phyloP scores from a whole-genome alignment of 2,329 filamentous ascomycete genomes.

The Emydomyces testavorans region DNA sequence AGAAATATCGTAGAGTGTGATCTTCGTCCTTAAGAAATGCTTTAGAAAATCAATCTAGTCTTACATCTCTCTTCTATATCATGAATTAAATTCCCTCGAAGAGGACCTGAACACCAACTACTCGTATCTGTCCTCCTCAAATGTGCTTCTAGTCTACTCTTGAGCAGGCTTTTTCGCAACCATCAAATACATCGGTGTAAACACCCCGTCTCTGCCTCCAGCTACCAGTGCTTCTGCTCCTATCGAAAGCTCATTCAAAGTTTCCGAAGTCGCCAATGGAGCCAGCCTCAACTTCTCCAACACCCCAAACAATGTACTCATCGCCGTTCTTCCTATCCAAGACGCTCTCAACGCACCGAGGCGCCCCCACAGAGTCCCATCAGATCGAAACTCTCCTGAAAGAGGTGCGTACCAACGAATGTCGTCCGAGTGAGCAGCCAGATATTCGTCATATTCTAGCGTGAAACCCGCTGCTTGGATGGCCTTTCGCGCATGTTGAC shows the following conservation, averaged over 20 bases:
- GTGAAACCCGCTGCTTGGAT: constrained; percentile 21
- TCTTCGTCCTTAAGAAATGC: no score
- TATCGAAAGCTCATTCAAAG: constrained; percentile 15
- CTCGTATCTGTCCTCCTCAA: neutral
- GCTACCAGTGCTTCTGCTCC: constrained; percentile 15
- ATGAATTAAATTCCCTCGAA: no score
- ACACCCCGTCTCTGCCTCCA: constrained; percentile 14
- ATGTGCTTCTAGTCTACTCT: neutral
- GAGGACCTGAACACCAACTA: no score
- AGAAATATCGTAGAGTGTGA: no score
- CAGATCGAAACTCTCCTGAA: constrained; percentile 14
- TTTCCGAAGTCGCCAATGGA: constrained; percentile 14
- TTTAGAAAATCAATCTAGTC: no score
- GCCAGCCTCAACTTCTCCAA: constrained; percentile 16
- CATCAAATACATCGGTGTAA: constrained; percentile 19
- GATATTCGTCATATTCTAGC: constrained; percentile 21
- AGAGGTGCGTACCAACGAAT: constrained; percentile 21
- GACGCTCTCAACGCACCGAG: constrained; percentile 13
- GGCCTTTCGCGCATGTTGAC: constrained; percentile 16
- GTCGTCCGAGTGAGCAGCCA: constrained; percentile 16
- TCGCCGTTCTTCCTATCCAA: neutral
- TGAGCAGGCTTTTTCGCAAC: constrained; percentile 1
- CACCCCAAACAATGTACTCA: constrained; percentile 13
- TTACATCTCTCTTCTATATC: no score
- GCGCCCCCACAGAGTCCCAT: constrained; percentile 15